Evolutionary conservation across 176 grass and related monocot genomes (phyloP).

Genomic region (Eleusine indica): DNA sequence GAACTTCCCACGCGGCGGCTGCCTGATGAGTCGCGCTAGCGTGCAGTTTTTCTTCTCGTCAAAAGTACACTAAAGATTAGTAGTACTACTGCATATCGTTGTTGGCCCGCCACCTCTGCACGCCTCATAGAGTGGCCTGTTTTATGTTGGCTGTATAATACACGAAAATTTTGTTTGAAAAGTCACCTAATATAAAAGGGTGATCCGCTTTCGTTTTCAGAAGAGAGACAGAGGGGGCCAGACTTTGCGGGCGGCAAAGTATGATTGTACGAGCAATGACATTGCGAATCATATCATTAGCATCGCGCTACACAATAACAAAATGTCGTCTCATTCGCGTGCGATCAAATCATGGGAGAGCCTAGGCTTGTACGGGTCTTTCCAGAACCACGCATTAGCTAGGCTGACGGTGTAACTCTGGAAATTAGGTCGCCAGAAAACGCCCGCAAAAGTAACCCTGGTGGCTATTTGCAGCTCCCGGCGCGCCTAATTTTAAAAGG

Average conservation of each 20-base stretch:
- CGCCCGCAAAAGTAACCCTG: background rate
- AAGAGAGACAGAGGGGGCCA: background rate
- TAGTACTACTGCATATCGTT: background rate
- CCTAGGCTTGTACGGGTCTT: too few species aligned
- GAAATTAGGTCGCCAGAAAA: background rate
- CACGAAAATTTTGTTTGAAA: background rate
- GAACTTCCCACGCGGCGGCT: background rate
- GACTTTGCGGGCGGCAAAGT: background rate
- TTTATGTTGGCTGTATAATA: background rate
- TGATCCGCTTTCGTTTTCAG: background rate
- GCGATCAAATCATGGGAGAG: background rate
- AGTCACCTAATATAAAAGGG: background rate
- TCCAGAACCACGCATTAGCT: too few species aligned
- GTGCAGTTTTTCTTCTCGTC: background rate
- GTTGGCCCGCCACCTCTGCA: background rate
- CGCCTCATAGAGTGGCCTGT: background rate
- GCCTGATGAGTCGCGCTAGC: background rate
- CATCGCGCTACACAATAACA: too few species aligned
- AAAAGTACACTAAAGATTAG: background rate
- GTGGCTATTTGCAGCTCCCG: background rate
- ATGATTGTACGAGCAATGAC: background rate
- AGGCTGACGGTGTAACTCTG: background rate
- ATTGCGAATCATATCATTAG: background rate
- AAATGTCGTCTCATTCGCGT: background rate
- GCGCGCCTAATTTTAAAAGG: background rate